A percentile compares a stretch with the other conserved stretches of the same genome.
Evolutionary conservation across 805 yeast species (phyloP).

Genomic region (Zygotorulaspora chibaensis): DNA sequence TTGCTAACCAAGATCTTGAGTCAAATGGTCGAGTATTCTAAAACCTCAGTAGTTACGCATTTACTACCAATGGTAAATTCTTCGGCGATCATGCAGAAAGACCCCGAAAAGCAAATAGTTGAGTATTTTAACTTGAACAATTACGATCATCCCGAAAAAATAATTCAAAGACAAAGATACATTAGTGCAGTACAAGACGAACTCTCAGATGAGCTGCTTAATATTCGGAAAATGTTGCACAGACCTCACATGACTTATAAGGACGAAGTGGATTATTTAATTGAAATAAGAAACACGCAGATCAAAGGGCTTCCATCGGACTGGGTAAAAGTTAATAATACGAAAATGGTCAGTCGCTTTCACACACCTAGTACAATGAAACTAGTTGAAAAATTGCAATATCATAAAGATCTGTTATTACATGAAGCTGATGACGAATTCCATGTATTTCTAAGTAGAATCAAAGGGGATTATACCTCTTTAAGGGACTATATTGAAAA

Average conservation of each 20-base stretch:
- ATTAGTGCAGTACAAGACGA: slow-evolving; percentile 44
- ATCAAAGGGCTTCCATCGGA: slow-evolving; percentile 57
- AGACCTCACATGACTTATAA: slow-evolving; percentile 57
- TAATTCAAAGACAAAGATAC: slow-evolving; percentile 36
- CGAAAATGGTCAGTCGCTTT: slow-evolving; percentile 66
- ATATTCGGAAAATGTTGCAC: slow-evolving; percentile 43
- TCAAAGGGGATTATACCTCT: slow-evolving; percentile 38
- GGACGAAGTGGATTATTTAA: slow-evolving; percentile 62
- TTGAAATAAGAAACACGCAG: slow-evolving; percentile 66
- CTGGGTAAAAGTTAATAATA: slow-evolving; percentile 74
- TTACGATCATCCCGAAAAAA: slow-evolving; percentile 39
- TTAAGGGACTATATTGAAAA: slow-evolving; percentile 43
- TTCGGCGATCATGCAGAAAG: slow-evolving; percentile 48
- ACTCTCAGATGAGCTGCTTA: slow-evolving; percentile 50
- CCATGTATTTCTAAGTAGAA: slow-evolving; percentile 33
- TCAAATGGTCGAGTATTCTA: slow-evolving; percentile 36
- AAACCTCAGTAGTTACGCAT: slow-evolving; percentile 32
- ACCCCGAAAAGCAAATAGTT: slow-evolving; percentile 42
- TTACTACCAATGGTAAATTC: slow-evolving; percentile 49
- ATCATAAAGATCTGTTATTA: slow-evolving; percentile 50
- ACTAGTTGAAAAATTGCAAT: slow-evolving; percentile 52
- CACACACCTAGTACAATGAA: slow-evolving; percentile 55
- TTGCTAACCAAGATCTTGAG: slow-evolving; percentile 39
- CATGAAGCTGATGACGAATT: slow-evolving; percentile 29
- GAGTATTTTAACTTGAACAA: slow-evolving; percentile 40